Evolutionary conservation across 805 yeast genomes (phyloP), one percentile per base, ranked within the genome.

Genomic region (Clavispora carvajalis): DNA sequence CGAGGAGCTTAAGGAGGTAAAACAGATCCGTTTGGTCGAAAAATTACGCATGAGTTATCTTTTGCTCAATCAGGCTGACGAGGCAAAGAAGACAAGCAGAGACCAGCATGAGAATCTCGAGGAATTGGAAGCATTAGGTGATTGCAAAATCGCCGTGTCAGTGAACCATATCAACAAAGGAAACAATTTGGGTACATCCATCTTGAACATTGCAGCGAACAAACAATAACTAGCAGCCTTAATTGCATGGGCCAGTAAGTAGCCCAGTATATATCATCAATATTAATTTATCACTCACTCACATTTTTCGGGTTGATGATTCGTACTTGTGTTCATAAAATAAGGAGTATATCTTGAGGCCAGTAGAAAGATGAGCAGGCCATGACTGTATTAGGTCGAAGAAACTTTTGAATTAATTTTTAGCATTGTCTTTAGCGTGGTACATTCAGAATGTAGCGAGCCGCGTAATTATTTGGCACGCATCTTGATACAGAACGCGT

Each of bases 111-210:
- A 25, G 22, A 44, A 46, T 22, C 15, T 15, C 16, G 33, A 29
- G 3, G 50, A 46, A 24, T 24, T 21, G 13, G 28, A 18, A 17
- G 46, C 46, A 1, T 33, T 46, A 23, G 26, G 39, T 28, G 29
- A 21, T n/a, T 46, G 50, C 34, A 22, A 16, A 6, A 41, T 46
- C 22, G 38, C 50, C 5, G 43, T 46, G 23, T 38, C 51, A 4
- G 47, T 45, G 19, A 35, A 37, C 18, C 44, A 41, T 23, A 23
- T 39, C 15, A 31, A 40, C 17, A 21, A 16, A 31, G 48, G 46
- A 22, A 33, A 25, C 39, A 39, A 39, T 31, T 31, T 45, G 37
- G 44, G 29, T 6, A 13, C 9, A 5, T 18, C 9, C 7, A 25
- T 25, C 21, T 33, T 33, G 23, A 22, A 33, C 22, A 11, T 37